Base-by-base conservation (phyloP, 1,139 yeast genomes). In the Geotrichum reessii region DNA sequence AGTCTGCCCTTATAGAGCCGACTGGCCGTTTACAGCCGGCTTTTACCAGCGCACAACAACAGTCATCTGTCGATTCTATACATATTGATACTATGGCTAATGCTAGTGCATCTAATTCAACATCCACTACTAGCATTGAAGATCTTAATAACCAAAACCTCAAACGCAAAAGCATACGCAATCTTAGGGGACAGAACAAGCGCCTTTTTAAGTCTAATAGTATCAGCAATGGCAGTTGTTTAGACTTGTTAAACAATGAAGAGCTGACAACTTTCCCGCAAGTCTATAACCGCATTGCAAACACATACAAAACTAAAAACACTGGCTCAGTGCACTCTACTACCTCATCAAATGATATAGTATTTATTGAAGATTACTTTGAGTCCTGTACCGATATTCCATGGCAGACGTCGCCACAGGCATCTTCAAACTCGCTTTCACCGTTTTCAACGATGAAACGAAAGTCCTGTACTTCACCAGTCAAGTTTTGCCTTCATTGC, bases 391-490 rank as follows among this genome's bases (percentile, higher is more conserved):
- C 40, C 17, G n/a, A 40, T 17, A 7, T 27, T 7, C 22, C 54
- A 31, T 8, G 22, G 7, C 25, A 33, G 25, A 14, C 47, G 3
- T 21, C 54, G 22, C 7, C 44, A 2, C 42, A 49, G 52, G 25
- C 19, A 14, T 42, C 51, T n/a, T 19, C 40, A 12, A 25, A 40
- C 37, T 25, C 47, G 31, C 49, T 56, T 14, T 51, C 55, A 4
- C 59, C 59, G 2, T 56, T 56, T 28, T 56, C 59, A 1, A 52
- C 59, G 3, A 56, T 56, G 56, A 56, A 56, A 11, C 52, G 56
- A 17, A 33, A 33, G 40, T 33, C 40, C 4, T 33, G 40, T 17
- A 50, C 53, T 17, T 28, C 56, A 9, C 47, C 27, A 14, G 48
- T 56, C 47, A 56, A 56, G 42, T 22, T 19, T 3, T 56, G 59